Evolutionary conservation across 106 monocot genomes (phyloP).

Genomic region (Dendrobium huoshanense): DNA sequence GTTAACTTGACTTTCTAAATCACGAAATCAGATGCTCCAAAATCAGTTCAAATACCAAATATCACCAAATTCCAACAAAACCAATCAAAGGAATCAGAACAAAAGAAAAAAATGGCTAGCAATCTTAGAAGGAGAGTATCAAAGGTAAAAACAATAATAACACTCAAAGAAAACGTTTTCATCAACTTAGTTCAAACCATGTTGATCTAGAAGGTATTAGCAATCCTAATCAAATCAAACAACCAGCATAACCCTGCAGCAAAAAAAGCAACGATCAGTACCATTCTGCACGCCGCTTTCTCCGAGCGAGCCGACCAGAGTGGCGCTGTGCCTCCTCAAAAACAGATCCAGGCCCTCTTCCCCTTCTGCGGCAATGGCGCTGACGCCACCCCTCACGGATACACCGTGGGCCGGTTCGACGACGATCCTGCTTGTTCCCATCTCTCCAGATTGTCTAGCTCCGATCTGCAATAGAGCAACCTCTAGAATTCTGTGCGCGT

Average conservation of each 20-base stretch:
- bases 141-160: neutral
- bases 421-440: neutral
- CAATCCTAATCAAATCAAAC: slow-evolving; percentile 1
- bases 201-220: neutral
- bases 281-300: slow-evolving; percentile 1
- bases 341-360: slow-evolving; percentile 18
- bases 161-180: neutral
- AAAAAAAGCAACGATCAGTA: neutral
- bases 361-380: neutral
- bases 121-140: neutral
- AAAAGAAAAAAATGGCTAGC: neutral
- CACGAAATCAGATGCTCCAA: neutral
- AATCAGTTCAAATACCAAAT: neutral
- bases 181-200: neutral
- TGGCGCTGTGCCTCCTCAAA: slow-evolving; percentile 4
- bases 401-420: neutral
- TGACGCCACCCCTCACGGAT: no score
- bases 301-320: slow-evolving; percentile 1
- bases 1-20: neutral
- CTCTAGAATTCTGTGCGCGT: neutral
- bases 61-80: neutral
- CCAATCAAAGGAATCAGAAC: neutral
- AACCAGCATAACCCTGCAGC: neutral
- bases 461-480: neutral
- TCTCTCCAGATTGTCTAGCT: neutral